phyloP scores from a whole-genome alignment of 148 eudicot species.

The Silene conica region DNA sequence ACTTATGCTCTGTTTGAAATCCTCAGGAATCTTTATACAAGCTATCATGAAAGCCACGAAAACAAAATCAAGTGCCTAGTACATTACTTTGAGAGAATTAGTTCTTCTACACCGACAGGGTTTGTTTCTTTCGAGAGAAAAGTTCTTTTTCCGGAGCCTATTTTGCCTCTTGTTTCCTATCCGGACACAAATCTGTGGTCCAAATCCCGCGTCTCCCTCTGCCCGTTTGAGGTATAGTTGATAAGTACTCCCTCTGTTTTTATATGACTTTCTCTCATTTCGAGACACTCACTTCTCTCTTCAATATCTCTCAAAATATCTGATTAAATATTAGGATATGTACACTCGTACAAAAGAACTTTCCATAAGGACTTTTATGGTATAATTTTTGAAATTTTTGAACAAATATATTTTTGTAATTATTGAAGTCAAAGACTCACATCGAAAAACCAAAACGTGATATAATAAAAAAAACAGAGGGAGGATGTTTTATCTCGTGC shows the following conservation, averaged over 20 bases:
- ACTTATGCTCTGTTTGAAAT: neutral
- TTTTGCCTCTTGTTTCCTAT: conserved; percentile 32
- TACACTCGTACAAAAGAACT: too few species aligned
- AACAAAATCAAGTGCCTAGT: conserved; percentile 78
- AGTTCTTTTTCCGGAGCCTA: conserved; percentile 56
- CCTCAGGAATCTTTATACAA: conserved; percentile 67
- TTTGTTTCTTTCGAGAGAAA: conserved; percentile 84
- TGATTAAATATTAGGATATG: too few species aligned
- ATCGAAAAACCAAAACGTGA: too few species aligned
- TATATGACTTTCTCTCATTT: too few species aligned
- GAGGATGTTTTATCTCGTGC: neutral
- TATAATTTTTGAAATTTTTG: too few species aligned
- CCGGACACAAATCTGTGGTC: conserved; percentile 63
- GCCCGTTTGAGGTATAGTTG: conserved; percentile 60
- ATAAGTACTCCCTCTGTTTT: too few species aligned
- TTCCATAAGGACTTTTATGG: too few species aligned
- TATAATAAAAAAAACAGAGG: too few species aligned
- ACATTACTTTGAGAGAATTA: conserved; percentile 86
- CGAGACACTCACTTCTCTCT: too few species aligned
- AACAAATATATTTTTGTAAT: too few species aligned
- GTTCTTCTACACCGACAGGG: conserved; percentile 51
- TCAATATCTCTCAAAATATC: too few species aligned
- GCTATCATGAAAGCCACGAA: conserved; percentile 50
- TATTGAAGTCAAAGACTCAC: too few species aligned
- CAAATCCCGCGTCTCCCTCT: conserved; percentile 56